These are phyloP conservation scores for Globisporangium parvum DNA, from an alignment of 352 stramenopile species.

Conservation along the genomic window DNA sequence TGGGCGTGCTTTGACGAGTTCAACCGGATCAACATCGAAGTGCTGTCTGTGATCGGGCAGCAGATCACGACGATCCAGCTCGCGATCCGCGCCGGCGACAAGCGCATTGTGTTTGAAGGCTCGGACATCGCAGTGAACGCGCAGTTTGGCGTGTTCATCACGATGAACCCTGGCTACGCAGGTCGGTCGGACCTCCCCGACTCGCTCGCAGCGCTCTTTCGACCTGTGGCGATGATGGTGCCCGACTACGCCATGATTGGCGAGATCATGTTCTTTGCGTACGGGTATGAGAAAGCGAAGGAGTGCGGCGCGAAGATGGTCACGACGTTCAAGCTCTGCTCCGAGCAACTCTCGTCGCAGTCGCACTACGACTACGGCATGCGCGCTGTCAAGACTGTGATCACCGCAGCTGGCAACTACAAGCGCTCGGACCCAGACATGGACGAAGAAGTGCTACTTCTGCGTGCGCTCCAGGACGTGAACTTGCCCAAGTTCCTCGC, in stretches of 20 bases:
- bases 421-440: constrained; percentile 91
- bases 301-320: constrained; percentile 95
- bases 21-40: constrained; percentile 95
- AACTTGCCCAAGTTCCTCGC: constrained; percentile 95
- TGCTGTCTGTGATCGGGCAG: constrained; percentile 81
- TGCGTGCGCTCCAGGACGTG: constrained; percentile 91
- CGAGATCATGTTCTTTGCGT: constrained; percentile 96
- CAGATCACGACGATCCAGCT: constrained; percentile 85
- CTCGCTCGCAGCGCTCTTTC: constrained; percentile 93
- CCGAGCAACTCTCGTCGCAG: constrained; percentile 92
- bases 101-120: constrained; percentile 91
- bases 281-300: constrained; percentile 91
- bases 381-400: constrained; percentile 94
- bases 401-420: constrained; percentile 92
- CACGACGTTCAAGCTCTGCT: constrained; percentile 94
- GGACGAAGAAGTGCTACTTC: constrained; percentile 90
- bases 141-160: constrained; percentile 95
- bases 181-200: constrained; percentile 93
- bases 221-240: constrained; percentile 97
- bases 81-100: constrained; percentile 80
- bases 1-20: constrained; percentile 97
- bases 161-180: constrained; percentile 95
- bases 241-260: constrained; percentile 94
- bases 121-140: constrained; percentile 91
- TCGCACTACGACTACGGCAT: constrained; percentile 97